Evolutionary conservation across 306 rosid species (phyloP), one percentile per base, ranked within the genome.

Genomic region (Citrullus mucosospermus): DNA sequence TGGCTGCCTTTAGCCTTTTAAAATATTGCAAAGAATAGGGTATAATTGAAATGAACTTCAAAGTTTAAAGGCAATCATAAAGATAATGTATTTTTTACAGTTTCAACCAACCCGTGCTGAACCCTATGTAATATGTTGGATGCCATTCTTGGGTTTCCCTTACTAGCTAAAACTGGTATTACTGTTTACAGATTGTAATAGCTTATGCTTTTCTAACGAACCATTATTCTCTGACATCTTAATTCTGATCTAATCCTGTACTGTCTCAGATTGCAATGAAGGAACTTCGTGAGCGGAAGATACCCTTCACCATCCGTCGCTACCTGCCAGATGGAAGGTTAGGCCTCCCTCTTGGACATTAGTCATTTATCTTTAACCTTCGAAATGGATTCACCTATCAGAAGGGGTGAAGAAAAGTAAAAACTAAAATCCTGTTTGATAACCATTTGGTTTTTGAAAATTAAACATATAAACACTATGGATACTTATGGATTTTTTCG

Each of bases 251-350:
- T 76, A 38, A 61, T 12, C 68, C 34, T 4, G 18, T 44, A 18
- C 13, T 46, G 50, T 67, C 17, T 55, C 74, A 88, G 97, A 95
- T 95, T 85, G 98, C 99, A 3, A 91, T 95, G 98, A 92, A 95
- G 89, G 99, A 95, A 86, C 96, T 95, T 76, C 90, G 97, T 57
- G 92, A 95, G 86, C 84, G 93, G 75, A 95, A 92, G 82, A 90
- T 95, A 81, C 99, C 98, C 46, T 95, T 95, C 81, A 95, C 99
- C 82, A 95, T 95, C 53, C 91, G 98, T 50, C 97, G 97, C 61
- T 95, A 90, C 90, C 86, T 95, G 79, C 99, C 98, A 8, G 99
- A 92, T 88, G 99, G 99, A 88, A 92, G 97, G 97, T 92, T 81
- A 81, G 81, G 60, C 2, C 34, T 44, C 12, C 50, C 10, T 48